Evolutionary conservation across 345 rosid genomes (phyloP), one percentile per base, ranked within the genome.

Genomic region (Dipteronia sinensis): DNA sequence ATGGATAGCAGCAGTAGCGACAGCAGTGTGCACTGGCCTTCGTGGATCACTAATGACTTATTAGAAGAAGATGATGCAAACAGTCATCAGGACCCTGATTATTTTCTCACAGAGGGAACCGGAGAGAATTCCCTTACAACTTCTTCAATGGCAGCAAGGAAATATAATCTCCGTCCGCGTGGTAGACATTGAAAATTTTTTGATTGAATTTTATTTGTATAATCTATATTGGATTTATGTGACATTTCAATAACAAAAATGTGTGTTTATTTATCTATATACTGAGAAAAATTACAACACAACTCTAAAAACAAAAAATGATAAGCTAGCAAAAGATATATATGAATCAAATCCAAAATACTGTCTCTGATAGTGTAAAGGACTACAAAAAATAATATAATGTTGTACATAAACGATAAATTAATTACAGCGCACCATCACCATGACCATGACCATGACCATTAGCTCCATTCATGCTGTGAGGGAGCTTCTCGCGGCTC

Each of bases 361-460:
- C 23, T 17, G 34, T 9, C 34, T 49, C 34, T 19, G 44, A 13
- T 44, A 17, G 20, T 5, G 38, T 34, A 34, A 31, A 3, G 34
- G 34, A 34, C 38, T 34, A 34, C 38, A 34, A 75, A 74, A 55
- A 75, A 64, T 65, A 65, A 65, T 10, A 22, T 20, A 16, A 65
- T 64, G 47, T 34, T 34, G 38, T 34, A 34, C 6, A 34, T 34
- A 4, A 34, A 34, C 6, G 6, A 64, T 20, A 49, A 27, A 65
- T 13, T 27, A 27, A 49, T 59, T 75, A 75, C 46, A 31, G 61
- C 2, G 16, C 71, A 49, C 78, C 23, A 49, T 76, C 20, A 25
- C 83, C 87, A 86, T 86, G 82, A 53, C 77, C 23, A 49, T 76
- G 25, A 25, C 83, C 87, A 86, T 86, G 82, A 53, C 77, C 89